Percentiles rank a stretch among this genome's conserved stretches.
Evolutionary conservation across 2,329 filamentous ascomycete genomes (phyloP).

Genomic region (Fusarium napiforme): DNA sequence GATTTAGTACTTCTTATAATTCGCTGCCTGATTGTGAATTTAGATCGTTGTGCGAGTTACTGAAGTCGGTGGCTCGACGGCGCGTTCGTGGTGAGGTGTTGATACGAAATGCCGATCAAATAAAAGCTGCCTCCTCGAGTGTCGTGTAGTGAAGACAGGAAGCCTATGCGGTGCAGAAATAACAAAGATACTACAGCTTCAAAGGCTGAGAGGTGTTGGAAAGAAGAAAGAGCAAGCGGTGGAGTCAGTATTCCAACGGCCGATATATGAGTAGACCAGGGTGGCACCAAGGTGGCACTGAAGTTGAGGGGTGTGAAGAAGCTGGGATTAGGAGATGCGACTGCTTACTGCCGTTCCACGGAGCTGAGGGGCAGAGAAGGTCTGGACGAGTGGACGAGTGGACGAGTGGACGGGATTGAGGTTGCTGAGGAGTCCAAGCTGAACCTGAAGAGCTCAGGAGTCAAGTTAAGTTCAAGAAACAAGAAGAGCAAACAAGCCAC

Average conservation of each 20-base stretch:
- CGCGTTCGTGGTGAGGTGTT: neutral
- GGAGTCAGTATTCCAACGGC: conserved; percentile 28
- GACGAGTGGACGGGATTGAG: neutral
- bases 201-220: neutral
- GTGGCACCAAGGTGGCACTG: conserved; percentile 31
- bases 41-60: neutral
- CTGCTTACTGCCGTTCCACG: conserved; percentile 9
- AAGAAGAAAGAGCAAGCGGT: conserved; percentile 21
- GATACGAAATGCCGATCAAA: neutral
- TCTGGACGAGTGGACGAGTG: neutral
- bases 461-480: neutral
- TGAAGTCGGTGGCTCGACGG: neutral
- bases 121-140: neutral
- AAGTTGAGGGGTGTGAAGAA: conserved; percentile 17
- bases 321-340: conserved; percentile 11
- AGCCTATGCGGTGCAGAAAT: neutral
- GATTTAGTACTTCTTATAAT: neutral
- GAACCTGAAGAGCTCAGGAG: conserved; percentile 11
- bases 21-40: neutral
- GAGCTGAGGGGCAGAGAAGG: neutral
- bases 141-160: neutral
- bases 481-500: conserved; percentile 15
- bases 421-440: neutral
- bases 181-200: neutral
- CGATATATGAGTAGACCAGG: conserved; percentile 34